A percentile compares a stretch with the other conserved stretches of the same genome.
phyloP scores from a whole-genome alignment of 1,284 basidiomycete species.

The Trichosporon sp. region DNA sequence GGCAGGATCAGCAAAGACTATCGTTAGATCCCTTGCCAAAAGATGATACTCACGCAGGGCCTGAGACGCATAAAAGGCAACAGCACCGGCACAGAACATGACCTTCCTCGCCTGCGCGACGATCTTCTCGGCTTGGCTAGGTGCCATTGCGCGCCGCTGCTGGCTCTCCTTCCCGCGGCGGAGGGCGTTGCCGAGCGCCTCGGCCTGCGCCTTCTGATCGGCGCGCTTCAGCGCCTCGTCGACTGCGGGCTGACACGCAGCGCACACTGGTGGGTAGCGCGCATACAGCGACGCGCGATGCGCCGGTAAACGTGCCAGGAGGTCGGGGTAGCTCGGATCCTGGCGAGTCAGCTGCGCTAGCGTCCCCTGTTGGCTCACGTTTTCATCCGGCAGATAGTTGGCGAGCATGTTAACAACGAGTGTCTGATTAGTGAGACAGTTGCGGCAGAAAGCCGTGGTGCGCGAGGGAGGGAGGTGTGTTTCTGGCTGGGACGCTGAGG shows the following conservation, averaged over 20 bases:
- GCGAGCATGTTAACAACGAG: constrained; percentile 77
- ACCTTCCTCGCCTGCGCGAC: neutral
- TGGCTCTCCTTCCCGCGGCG: constrained; percentile 23
- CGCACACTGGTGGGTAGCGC: constrained; percentile 82
- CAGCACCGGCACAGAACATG: neutral
- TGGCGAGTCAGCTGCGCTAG: constrained; percentile 40
- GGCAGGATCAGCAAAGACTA: neutral
- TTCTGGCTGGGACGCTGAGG: constrained; percentile 21
- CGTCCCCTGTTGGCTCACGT: constrained; percentile 44
- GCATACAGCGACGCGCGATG: constrained; percentile 69
- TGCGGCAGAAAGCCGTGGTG: constrained; percentile 66
- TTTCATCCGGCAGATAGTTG: constrained; percentile 70
- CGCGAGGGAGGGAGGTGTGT: constrained; percentile 27
- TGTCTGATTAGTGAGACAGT: constrained; percentile 83
- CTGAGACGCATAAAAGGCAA: neutral
- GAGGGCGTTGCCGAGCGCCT: constrained; percentile 56
- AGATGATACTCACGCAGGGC: neutral
- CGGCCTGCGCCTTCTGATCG: constrained; percentile 73
- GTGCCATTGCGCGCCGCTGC: neutral
- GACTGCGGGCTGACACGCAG: constrained; percentile 65
- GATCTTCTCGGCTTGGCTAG: neutral
- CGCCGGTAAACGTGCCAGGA: constrained; percentile 61
- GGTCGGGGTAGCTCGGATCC: constrained; percentile 65
- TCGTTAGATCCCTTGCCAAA: neutral
- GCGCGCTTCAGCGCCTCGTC: constrained; percentile 71